Evolutionary conservation across 345 rosid genomes (phyloP).

Genomic region (Citrus cavaleriei): DNA sequence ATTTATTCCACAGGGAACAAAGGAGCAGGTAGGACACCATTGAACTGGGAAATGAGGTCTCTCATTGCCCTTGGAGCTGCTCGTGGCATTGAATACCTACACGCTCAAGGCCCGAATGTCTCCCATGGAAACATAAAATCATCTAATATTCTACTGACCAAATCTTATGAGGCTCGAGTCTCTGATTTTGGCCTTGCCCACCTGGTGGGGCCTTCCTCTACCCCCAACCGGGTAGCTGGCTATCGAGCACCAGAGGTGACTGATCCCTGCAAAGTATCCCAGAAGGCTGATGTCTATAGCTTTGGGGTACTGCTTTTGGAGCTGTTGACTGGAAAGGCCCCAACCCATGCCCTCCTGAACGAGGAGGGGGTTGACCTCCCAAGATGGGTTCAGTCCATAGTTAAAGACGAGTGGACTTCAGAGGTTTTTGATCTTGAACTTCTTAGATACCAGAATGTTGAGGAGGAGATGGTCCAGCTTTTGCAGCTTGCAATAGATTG

Average conservation of each 20-base stretch:
- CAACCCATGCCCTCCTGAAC: conserved; percentile 68
- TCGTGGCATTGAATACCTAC: conserved; percentile 78
- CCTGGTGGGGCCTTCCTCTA: conserved; percentile 65
- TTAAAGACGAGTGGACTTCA: conserved; percentile 78
- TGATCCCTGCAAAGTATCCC: conserved; percentile 80
- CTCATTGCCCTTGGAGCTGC: conserved; percentile 84
- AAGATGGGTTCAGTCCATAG: conserved; percentile 91
- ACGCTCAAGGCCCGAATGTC: conserved; percentile 69
- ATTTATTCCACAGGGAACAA: conserved; percentile 63
- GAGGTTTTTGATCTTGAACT: conserved; percentile 94
- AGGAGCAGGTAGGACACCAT: conserved; percentile 81
- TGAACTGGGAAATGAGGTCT: conserved; percentile 82
- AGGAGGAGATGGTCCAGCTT: conserved; percentile 82
- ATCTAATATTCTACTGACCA: conserved; percentile 78
- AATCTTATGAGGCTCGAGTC: conserved; percentile 71
- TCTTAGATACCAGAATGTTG: conserved; percentile 62
- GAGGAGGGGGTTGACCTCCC: conserved; percentile 97
- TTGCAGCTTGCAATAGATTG: conserved; percentile 88
- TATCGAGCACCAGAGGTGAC: conserved; percentile 97
- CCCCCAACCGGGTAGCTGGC: conserved; percentile 79
- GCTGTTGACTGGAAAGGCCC: conserved; percentile 85
- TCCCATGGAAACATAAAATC: conserved; percentile 96
- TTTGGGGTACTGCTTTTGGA: conserved; percentile 87
- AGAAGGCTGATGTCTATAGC: conserved; percentile 95
- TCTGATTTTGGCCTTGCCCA: conserved; percentile 91